Conservation (phyloP, 2,329 filamentous ascomycete genomes). For the Venturia effusa region DNA sequence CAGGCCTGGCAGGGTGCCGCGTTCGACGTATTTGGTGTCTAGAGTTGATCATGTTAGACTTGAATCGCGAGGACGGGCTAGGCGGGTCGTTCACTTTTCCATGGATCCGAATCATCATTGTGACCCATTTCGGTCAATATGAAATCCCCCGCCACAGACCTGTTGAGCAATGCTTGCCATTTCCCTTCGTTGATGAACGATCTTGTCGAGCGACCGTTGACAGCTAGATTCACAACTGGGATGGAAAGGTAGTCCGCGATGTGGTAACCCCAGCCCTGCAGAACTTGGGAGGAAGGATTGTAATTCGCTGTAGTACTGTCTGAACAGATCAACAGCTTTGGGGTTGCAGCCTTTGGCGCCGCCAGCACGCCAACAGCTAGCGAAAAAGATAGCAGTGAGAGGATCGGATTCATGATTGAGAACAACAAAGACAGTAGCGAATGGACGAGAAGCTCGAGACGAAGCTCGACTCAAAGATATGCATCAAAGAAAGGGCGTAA, state of each 20-base stretch:
- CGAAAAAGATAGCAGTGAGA: not conserved
- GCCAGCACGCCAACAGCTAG: not conserved
- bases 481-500: not conserved
- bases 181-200: constrained; percentile 17
- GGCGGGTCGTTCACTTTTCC: not conserved
- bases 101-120: constrained; percentile 14
- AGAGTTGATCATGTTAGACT: not conserved
- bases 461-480: not conserved
- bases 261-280: constrained; percentile 10
- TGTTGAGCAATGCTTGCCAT: constrained; percentile 14
- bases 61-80: not conserved
- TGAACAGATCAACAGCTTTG: constrained; percentile 5
- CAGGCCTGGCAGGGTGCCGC: constrained; percentile 17
- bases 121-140: constrained; percentile 20
- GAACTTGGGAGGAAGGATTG: not conserved
- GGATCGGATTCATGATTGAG: not conserved
- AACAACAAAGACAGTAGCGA: not conserved
- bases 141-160: constrained; percentile 15
- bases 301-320: constrained; percentile 10
- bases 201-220: constrained; percentile 14
- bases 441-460: not conserved
- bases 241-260: not conserved
- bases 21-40: constrained; percentile 14
- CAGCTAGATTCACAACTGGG: constrained; percentile 14
- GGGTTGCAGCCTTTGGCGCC: not conserved